phyloP scores from a whole-genome alignment of 208 protist genomes.

The Phytomonas francai region DNA sequence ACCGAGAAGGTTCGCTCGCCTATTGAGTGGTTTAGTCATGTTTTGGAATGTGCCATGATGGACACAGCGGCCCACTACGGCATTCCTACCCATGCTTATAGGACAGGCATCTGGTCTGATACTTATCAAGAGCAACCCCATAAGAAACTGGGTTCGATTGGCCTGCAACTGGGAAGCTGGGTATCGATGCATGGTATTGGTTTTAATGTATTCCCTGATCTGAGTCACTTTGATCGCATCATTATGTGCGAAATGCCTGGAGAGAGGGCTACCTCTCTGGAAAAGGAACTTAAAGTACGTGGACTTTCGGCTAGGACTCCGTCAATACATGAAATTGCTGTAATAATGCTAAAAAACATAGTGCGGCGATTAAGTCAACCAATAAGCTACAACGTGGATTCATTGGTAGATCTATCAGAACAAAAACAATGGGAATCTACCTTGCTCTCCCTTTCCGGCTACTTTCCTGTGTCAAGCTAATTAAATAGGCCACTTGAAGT shows the following conservation, averaged over 20 bases:
- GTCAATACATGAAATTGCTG: background rate
- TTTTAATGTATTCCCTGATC: conserved; percentile 66
- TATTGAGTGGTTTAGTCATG: conserved; percentile 79
- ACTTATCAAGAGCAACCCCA: conserved; percentile 13
- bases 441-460: background rate
- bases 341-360: background rate
- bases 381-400: background rate
- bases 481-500: background rate
- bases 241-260: conserved; percentile 82
- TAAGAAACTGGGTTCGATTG: conserved; percentile 75
- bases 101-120: conserved; percentile 73
- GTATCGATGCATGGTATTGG: conserved; percentile 84
- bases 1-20: conserved; percentile 52
- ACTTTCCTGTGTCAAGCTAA: background rate
- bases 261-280: conserved; percentile 49
- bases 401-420: conserved; percentile 5
- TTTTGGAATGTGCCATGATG: conserved; percentile 74
- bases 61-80: conserved; percentile 37
- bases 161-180: conserved; percentile 82
- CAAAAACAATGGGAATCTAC: background rate
- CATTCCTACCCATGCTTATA: conserved; percentile 55
- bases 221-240: conserved; percentile 69
- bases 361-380: background rate
- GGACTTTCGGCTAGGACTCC: background rate
- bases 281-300: conserved; percentile 24